Conservation (phyloP, 805 yeast genomes). For the Cyberlindnera suaveolens region DNA sequence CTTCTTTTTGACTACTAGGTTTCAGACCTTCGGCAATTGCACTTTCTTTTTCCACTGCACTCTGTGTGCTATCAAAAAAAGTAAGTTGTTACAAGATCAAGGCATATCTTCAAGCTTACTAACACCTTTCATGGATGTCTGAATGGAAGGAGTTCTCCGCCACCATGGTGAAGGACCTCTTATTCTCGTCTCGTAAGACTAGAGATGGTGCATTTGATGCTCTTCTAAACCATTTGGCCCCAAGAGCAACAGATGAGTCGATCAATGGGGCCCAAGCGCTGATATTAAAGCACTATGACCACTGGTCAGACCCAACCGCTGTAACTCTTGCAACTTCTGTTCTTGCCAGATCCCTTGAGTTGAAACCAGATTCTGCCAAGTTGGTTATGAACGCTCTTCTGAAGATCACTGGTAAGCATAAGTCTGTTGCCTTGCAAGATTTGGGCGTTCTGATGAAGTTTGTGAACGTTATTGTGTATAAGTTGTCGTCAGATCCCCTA, state of each 20-base stretch:
- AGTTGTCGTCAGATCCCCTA: slow-evolving; percentile 19
- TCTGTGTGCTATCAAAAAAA: no score
- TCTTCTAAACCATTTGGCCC: slow-evolving; percentile 2
- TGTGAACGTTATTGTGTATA: slow-evolving; percentile 36
- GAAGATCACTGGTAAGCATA: slow-evolving; percentile 24
- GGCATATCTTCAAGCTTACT: no score
- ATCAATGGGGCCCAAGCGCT: slow-evolving; percentile 14
- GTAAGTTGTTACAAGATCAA: no score
- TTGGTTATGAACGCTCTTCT: slow-evolving; percentile 22
- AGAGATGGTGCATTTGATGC: slow-evolving; percentile 19
- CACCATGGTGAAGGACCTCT: slow-evolving; percentile 17
- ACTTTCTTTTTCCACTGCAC: no score
- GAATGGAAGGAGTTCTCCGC: slow-evolving; percentile 19
- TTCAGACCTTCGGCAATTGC: no score
- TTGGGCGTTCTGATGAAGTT: slow-evolving; percentile 53
- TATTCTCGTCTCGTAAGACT: slow-evolving; percentile 15
- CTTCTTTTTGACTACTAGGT: no score
- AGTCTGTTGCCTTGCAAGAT: slow-evolving; percentile 48
- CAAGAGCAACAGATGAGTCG: slow-evolving; percentile 7
- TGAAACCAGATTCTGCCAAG: slow-evolving; percentile 9
- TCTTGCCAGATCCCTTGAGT: slow-evolving; percentile 5
- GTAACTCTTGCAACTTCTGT: slow-evolving; percentile 6
- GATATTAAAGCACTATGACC: slow-evolving; percentile 13
- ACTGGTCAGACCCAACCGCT: slow-evolving; percentile 9
- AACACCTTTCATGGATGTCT: slow-evolving; percentile 4